Percentiles rank a stretch among this genome's conserved stretches.
Conservation (phyloP, 129 eudicot species). For the Artemisia argyi region DNA sequence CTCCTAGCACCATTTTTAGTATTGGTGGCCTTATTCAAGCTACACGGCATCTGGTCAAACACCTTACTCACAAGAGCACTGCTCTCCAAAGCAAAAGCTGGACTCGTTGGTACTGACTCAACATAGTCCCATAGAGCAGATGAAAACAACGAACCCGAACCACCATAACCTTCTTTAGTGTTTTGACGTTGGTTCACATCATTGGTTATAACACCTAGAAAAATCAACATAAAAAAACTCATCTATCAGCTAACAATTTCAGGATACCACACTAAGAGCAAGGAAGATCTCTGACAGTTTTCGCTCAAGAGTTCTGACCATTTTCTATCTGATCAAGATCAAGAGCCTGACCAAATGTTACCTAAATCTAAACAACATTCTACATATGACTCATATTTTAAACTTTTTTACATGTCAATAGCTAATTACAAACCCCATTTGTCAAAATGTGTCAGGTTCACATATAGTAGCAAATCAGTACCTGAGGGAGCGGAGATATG, state of each 20-base stretch:
- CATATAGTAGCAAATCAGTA: slow-evolving; percentile 32
- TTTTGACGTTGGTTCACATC: slow-evolving; percentile 38
- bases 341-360: slow-evolving; percentile 29
- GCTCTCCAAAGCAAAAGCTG: slow-evolving; percentile 79
- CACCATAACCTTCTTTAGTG: slow-evolving; percentile 34
- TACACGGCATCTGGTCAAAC: slow-evolving; percentile 56
- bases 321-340: slow-evolving; percentile 71
- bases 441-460: slow-evolving; percentile 12
- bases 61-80: slow-evolving; percentile 55
- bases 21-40: slow-evolving; percentile 45
- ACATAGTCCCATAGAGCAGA: slow-evolving; percentile 41
- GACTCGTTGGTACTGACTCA: slow-evolving; percentile 81
- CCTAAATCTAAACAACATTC: slow-evolving; percentile 17
- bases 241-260: slow-evolving; percentile 35
- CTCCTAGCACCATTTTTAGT: slow-evolving; percentile 27
- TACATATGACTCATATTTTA: not conserved
- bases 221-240: slow-evolving; percentile 27
- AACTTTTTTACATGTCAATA: slow-evolving; percentile 23
- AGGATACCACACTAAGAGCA: slow-evolving; percentile 12
- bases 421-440: slow-evolving; percentile 14
- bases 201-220: slow-evolving; percentile 66
- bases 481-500: slow-evolving; percentile 45
- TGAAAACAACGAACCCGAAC: slow-evolving; percentile 47
- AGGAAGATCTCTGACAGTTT: slow-evolving; percentile 53
- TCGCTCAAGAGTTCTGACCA: slow-evolving; percentile 67